Evolutionary conservation across 306 rosid genomes (phyloP).

Genomic region (Rosa persica): DNA sequence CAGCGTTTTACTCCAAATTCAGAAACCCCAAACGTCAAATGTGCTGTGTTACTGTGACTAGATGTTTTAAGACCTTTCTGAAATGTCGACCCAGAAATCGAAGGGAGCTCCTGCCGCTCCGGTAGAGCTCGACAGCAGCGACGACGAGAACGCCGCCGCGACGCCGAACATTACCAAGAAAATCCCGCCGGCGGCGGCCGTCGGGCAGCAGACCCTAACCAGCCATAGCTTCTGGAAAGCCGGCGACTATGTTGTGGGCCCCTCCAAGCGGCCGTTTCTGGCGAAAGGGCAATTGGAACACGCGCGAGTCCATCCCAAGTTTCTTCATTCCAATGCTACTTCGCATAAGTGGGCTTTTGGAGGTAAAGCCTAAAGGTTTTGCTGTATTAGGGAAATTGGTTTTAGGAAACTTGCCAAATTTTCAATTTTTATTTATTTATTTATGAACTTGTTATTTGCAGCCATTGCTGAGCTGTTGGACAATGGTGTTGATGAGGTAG

Average conservation of each 20-base stretch:
- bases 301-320: constrained; percentile 95
- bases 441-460: constrained; percentile 30
- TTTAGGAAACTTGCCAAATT: too few relatives aligned
- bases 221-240: constrained; percentile 86
- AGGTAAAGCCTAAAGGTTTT: constrained; percentile 34
- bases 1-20: background rate
- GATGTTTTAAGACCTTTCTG: too few relatives aligned
- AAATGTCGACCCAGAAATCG: constrained; percentile 30
- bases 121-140: constrained; percentile 39
- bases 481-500: constrained; percentile 95
- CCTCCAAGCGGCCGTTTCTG: constrained; percentile 31
- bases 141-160: constrained; percentile 31
- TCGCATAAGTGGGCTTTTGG: constrained; percentile 99
- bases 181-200: constrained; percentile 6
- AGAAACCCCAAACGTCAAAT: background rate
- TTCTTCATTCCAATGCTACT: constrained; percentile 97
- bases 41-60: background rate
- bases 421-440: background rate
- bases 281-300: constrained; percentile 62
- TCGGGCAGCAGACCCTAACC: constrained; percentile 16
- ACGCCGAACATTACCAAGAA: background rate
- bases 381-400: background rate
- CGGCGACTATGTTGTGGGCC: constrained; percentile 55
- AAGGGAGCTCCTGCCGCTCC: background rate
- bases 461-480: constrained; percentile 98